Evolutionary conservation across 2,329 filamentous ascomycete genomes (phyloP).

Genomic region (Venturia oleaginea): DNA sequence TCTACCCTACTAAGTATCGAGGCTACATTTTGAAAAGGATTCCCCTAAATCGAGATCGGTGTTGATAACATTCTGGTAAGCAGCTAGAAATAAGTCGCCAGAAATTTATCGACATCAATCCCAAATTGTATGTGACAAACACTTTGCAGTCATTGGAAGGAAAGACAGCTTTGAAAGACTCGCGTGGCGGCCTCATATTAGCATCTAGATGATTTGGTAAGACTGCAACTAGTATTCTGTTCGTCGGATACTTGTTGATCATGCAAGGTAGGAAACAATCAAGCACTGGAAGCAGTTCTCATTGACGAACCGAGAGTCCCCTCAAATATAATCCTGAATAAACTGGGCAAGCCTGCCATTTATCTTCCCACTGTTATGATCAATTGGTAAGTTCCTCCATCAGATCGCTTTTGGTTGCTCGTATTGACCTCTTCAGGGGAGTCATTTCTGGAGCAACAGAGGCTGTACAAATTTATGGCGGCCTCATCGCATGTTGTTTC

Average conservation of each 20-base stretch:
- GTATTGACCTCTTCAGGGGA: slow-evolving; percentile 15
- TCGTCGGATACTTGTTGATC: slow-evolving; percentile 46
- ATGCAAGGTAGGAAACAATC: slow-evolving; percentile 20
- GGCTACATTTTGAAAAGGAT: neutral
- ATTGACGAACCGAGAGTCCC: slow-evolving; percentile 19
- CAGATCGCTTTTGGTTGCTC: neutral
- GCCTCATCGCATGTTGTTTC: slow-evolving; percentile 30
- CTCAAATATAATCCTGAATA: slow-evolving; percentile 29
- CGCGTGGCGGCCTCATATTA: too few species aligned
- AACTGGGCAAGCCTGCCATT: slow-evolving; percentile 24
- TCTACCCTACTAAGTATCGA: too few species aligned
- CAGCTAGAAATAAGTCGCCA: neutral
- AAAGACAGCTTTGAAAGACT: too few species aligned
- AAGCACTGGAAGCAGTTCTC: neutral
- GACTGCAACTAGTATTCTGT: slow-evolving; percentile 44
- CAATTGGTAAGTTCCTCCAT: slow-evolving; percentile 20
- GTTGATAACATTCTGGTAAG: neutral
- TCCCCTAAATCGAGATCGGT: neutral
- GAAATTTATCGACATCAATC: neutral
- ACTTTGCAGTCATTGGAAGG: too few species aligned
- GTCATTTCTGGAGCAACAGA: slow-evolving; percentile 26
- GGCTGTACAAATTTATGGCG: slow-evolving; percentile 26
- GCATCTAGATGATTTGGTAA: slow-evolving; percentile 12
- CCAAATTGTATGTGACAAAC: too few species aligned
- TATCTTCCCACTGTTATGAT: slow-evolving; percentile 26